Percentiles rank a stretch among this genome's conserved stretches.
Conservation (phyloP, 495 filamentous ascomycete species). For the Hyaloscypha hepaticicola region DNA sequence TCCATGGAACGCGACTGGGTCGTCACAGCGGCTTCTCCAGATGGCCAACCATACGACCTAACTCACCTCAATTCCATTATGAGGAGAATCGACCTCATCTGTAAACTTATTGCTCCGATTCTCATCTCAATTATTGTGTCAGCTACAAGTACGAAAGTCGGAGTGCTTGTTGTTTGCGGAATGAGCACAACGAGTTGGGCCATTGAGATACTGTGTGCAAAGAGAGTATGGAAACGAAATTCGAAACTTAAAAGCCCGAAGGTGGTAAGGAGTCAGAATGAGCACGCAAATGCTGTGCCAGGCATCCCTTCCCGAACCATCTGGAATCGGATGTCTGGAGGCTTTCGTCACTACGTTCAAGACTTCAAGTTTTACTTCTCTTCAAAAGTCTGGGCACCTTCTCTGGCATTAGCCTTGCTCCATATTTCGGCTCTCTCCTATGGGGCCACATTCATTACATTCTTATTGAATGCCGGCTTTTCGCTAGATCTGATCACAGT, state of each 20-base stretch:
- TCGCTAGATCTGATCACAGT: conserved; percentile 51
- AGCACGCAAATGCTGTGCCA: not conserved
- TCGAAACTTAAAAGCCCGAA: conserved; percentile 18
- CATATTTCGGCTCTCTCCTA: conserved; percentile 62
- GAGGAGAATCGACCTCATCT: conserved; percentile 69
- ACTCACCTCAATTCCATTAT: conserved; percentile 60
- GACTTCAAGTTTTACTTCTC: conserved; percentile 44
- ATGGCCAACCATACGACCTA: conserved; percentile 37
- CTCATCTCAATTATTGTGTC: conserved; percentile 52
- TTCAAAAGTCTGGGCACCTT: conserved; percentile 50
- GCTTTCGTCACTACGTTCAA: conserved; percentile 19
- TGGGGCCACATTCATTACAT: conserved; percentile 59
- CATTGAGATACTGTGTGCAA: conserved; percentile 40
- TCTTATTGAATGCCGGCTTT: conserved; percentile 55
- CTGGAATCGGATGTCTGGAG: not conserved
- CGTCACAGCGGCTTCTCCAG: conserved; percentile 37
- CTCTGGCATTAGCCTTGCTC: conserved; percentile 52
- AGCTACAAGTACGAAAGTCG: conserved; percentile 40
- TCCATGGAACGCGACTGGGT: conserved; percentile 70
- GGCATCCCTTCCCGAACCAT: conserved; percentile 1
- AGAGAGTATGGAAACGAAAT: conserved; percentile 40
- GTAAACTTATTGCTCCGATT: conserved; percentile 66
- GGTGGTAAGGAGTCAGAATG: not conserved
- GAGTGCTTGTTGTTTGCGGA: conserved; percentile 46
- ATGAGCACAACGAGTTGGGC: conserved; percentile 38